phyloP scores from a whole-genome alignment of 1,284 basidiomycete species.

The Ustilago crameri region DNA sequence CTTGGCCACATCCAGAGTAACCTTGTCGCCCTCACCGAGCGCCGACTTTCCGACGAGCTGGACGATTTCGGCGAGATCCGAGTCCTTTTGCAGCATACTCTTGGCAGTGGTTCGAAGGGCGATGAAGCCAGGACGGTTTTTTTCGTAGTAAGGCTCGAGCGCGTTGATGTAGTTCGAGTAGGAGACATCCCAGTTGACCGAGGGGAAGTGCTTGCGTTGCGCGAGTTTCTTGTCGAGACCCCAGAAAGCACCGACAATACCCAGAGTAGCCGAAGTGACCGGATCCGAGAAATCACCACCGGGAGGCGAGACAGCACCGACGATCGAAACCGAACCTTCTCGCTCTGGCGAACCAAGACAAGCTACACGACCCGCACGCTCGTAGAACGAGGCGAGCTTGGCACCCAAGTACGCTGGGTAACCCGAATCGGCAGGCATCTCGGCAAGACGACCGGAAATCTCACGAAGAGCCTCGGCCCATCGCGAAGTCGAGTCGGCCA shows the following conservation, averaged over 20 bases:
- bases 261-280: slow-evolving; percentile 93
- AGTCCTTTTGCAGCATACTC: slow-evolving; percentile 97
- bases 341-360: slow-evolving; percentile 90
- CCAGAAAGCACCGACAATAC: slow-evolving; percentile 96
- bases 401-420: slow-evolving; percentile 97
- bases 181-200: slow-evolving; percentile 98
- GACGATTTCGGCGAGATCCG: slow-evolving; percentile 97
- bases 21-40: slow-evolving; percentile 96
- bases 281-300: slow-evolving; percentile 99
- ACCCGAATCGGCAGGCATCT: slow-evolving; percentile 97
- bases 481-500: slow-evolving; percentile 99
- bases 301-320: slow-evolving; percentile 97
- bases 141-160: slow-evolving; percentile 92
- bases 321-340: slow-evolving; percentile 94
- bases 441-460: slow-evolving; percentile 97
- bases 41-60: slow-evolving; percentile 99
- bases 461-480: slow-evolving; percentile 99
- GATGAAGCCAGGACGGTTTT: slow-evolving; percentile 86
- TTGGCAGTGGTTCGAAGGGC: slow-evolving; percentile 90
- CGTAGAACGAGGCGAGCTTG: slow-evolving; percentile 97
- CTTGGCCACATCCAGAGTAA: slow-evolving; percentile 94
- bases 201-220: slow-evolving; percentile 97
- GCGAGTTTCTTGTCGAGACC: slow-evolving; percentile 87
- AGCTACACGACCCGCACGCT: slow-evolving; percentile 95
- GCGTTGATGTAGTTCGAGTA: slow-evolving; percentile 99